Evolutionary conservation across 1,139 yeast species (phyloP), one percentile per base, ranked within the genome.

Genomic region (Yamadazyma triangularis): DNA sequence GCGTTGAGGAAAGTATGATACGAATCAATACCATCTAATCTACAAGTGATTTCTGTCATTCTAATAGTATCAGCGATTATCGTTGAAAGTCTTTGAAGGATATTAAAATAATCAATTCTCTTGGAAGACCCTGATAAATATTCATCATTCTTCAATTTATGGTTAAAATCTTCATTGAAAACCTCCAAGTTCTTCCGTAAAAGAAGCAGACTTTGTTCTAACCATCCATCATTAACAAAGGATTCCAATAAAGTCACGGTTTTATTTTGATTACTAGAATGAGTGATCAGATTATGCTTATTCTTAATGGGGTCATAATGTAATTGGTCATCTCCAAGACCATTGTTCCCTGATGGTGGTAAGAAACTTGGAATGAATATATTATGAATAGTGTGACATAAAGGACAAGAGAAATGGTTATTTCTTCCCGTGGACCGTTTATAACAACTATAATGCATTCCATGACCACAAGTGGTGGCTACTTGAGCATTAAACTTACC

Each of bases 381-480:
- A 36, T 68, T 66, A 36, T 67, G 70, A 18, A 61, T 60, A 2
- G 76, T 70, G 41, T 76, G 77, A 50, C 89, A 82, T 28, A 82
- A 59, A 0, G 89, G 88, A 53, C 89, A 81, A 3, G 70, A 60
- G 36, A 68, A 43, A 50, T 61, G 47, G 52, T 31, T 39, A 11
- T 39, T 35, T 48, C 41, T 50, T 23, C 52, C 52, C 42, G 61
- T 51, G 51, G 56, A 48, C 47, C 48, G 35, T 16, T 48, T 53
- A 48, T 67, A 75, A 51, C 93, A 83, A 10, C 53, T 46, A 39
- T 58, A 66, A 51, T 82, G 93, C 58, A 81, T 70, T 8, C 77
- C 78, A 53, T 82, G 93, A 14, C 83, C 79, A 58, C 91, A 82
- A 2, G 85, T 77, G 3, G 73, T 60, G 12, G 71, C 58, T 4